Conservation (phyloP, 2,329 filamentous ascomycete species). For the Fusarium sp. region DNA sequence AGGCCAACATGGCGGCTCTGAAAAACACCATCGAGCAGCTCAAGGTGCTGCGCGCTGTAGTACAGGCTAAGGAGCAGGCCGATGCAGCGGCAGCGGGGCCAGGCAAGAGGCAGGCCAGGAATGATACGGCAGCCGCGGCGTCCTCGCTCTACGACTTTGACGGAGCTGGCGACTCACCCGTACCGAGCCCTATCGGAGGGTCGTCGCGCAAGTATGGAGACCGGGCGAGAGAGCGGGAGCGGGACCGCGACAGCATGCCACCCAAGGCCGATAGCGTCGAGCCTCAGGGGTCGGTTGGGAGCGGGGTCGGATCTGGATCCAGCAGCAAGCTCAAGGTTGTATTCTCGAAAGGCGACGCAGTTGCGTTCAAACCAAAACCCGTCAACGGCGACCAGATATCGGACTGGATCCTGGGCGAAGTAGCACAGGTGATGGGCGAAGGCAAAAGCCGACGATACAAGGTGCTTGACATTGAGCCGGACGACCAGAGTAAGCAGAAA, state of each 20-base stretch:
- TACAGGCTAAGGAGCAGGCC: slow-evolving; percentile 61
- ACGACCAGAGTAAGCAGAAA: slow-evolving; percentile 76
- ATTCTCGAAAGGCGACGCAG: slow-evolving; percentile 75
- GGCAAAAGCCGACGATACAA: slow-evolving; percentile 85
- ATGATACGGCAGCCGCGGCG: slow-evolving; percentile 47
- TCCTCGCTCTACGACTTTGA: slow-evolving; percentile 63
- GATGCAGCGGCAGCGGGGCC: slow-evolving; percentile 53
- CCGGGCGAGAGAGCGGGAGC: slow-evolving; percentile 57
- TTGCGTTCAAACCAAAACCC: slow-evolving; percentile 76
- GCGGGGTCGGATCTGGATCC: slow-evolving; percentile 48
- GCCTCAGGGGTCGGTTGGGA: slow-evolving; percentile 62
- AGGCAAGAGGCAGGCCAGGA: slow-evolving; percentile 47
- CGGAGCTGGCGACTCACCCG: slow-evolving; percentile 61
- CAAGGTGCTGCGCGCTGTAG: slow-evolving; percentile 60
- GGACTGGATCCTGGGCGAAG: slow-evolving; percentile 84
- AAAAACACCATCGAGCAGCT: slow-evolving; percentile 60
- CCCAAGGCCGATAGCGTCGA: slow-evolving; percentile 71
- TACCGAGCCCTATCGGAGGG: slow-evolving; percentile 60
- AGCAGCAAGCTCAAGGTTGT: slow-evolving; percentile 65
- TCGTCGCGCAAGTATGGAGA: slow-evolving; percentile 56
- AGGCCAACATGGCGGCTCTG: slow-evolving; percentile 56
- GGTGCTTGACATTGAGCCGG: slow-evolving; percentile 85
- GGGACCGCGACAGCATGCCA: slow-evolving; percentile 67
- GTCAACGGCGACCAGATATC: slow-evolving; percentile 61
- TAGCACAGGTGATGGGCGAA: slow-evolving; percentile 82